phyloP scores from a whole-genome alignment of 208 protist species.

The Crithidia expoeki region DNA sequence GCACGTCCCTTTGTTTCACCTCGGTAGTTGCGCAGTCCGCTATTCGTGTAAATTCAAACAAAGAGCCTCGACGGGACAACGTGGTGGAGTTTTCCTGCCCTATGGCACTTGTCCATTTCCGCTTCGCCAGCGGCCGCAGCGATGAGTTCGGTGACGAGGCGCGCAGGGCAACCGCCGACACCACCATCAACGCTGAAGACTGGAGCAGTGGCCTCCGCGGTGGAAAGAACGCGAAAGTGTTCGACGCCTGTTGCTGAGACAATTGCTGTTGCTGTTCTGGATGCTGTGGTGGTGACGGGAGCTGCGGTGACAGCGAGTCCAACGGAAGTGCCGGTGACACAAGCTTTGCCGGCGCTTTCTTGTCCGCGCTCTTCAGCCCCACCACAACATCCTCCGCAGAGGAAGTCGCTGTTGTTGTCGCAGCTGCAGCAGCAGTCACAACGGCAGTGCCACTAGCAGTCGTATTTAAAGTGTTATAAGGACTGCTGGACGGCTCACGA shows the following conservation, averaged over 20 bases:
- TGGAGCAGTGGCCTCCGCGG: background rate
- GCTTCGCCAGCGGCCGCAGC: constrained; percentile 14
- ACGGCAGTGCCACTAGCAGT: too few relatives aligned
- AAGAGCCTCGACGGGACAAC: constrained; percentile 7
- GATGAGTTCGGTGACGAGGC: background rate
- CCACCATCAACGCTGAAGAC: background rate
- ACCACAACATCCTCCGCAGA: constrained; percentile 8
- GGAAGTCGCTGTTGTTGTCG: background rate
- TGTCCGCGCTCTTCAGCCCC: constrained; percentile 3
- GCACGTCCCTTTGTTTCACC: background rate
- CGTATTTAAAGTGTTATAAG: too few relatives aligned
- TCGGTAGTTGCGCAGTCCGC: background rate
- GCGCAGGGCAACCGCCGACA: background rate
- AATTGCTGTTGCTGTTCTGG: constrained; percentile 9
- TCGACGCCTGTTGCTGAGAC: background rate
- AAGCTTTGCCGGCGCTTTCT: too few relatives aligned
- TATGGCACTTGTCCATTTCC: constrained; percentile 13
- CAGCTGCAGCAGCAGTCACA: background rate
- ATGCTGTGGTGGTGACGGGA: background rate
- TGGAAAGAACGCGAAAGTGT: background rate
- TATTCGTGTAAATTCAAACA: background rate
- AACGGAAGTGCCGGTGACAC: background rate
- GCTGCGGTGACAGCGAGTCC: background rate
- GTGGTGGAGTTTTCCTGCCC: background rate
- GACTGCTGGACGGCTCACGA: too few relatives aligned